Percentiles rank a stretch among this genome's conserved stretches.
phyloP scores from a whole-genome alignment of 2,329 filamentous ascomycete genomes.

The Epichloe sibirici region DNA sequence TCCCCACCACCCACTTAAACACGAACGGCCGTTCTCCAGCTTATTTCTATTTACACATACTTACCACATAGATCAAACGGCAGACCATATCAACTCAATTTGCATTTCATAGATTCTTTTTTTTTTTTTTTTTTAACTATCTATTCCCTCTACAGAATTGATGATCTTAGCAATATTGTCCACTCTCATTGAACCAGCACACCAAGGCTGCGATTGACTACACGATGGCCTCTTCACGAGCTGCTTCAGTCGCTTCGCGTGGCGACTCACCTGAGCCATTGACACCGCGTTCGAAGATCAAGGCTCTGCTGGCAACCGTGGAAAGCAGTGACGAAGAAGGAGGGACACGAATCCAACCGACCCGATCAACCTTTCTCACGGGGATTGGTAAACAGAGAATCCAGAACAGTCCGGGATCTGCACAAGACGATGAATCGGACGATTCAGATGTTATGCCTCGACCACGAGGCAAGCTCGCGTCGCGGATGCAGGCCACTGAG shows the following conservation, averaged over 20 bases:
- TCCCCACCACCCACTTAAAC: constrained; percentile 15
- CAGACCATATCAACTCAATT: background rate
- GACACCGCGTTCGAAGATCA: constrained; percentile 42
- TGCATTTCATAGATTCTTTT: background rate
- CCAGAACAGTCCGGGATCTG: constrained; percentile 1
- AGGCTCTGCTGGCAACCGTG: constrained; percentile 38
- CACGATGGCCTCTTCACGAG: constrained; percentile 36
- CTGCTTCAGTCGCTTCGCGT: constrained; percentile 31
- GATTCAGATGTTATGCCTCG: constrained; percentile 26
- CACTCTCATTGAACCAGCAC: background rate
- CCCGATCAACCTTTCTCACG: constrained; percentile 4
- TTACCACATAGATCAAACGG: background rate
- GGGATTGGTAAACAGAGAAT: background rate
- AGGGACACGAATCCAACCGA: constrained; percentile 6
- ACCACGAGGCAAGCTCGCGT: constrained; percentile 52
- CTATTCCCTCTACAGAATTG: background rate
- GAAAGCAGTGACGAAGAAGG: constrained; percentile 39
- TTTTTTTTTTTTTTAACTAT: background rate
- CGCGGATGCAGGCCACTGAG: constrained; percentile 41
- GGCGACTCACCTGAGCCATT: constrained; percentile 31
- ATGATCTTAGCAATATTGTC: background rate
- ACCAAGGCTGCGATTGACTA: background rate
- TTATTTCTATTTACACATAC: background rate
- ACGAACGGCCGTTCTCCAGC: constrained; percentile 1
- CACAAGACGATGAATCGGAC: constrained; percentile 33